A percentile compares a stretch with the other conserved stretches of the same genome.
Evolutionary conservation across 148 eudicot genomes (phyloP).

Genomic region (Persicaria maculosa): DNA sequence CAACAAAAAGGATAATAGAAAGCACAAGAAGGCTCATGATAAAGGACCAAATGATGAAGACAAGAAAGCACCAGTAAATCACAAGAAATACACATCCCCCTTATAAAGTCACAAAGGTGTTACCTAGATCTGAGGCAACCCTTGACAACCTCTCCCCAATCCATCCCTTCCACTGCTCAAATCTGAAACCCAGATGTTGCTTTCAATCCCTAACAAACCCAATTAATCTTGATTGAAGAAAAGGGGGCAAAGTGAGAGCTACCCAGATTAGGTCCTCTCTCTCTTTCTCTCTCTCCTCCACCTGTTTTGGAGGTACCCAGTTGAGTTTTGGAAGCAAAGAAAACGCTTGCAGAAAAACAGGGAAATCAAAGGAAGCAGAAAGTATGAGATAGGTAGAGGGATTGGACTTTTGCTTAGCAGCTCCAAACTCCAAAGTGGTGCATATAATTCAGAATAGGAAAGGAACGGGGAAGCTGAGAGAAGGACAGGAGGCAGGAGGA

Average conservation of each 20-base stretch:
- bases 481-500: constrained; percentile 12
- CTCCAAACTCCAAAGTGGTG: constrained; percentile 14
- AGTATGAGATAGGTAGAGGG: constrained; percentile 1
- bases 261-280: not conserved
- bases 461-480: constrained; percentile 14
- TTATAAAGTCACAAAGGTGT: constrained; percentile 16
- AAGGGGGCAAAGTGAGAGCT: constrained; percentile 11
- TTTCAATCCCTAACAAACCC: constrained; percentile 17
- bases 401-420: constrained; percentile 13
- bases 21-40: constrained; percentile 14
- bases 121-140: constrained; percentile 16
- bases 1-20: constrained; percentile 8
- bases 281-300: constrained; percentile 1
- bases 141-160: constrained; percentile 10
- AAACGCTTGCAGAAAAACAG: constrained; percentile 3
- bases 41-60: constrained; percentile 15
- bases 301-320: not conserved
- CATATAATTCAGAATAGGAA: constrained; percentile 10
- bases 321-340: constrained; percentile 9
- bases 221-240: constrained; percentile 10
- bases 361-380: constrained; percentile 3
- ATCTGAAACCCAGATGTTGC: constrained; percentile 11
- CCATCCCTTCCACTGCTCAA: not conserved
- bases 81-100: constrained; percentile 11
- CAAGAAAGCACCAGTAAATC: constrained; percentile 7